Percentiles rank a stretch among this genome's conserved stretches.
Evolutionary conservation across 2,329 filamentous ascomycete species (phyloP).

Genomic region (Hymenoscyphus scutula): DNA sequence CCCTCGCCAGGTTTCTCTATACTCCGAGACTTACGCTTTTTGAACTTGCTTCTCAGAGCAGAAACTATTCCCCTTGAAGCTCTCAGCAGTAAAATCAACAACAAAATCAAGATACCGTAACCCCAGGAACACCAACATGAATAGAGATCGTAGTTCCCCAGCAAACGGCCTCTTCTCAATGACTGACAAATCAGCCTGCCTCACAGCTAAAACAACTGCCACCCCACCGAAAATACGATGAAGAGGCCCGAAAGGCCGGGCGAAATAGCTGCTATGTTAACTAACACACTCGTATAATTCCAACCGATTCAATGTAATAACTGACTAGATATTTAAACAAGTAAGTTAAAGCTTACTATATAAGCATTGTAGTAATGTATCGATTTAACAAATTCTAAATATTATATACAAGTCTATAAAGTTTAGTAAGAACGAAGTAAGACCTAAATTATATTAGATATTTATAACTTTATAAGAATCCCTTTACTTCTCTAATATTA

Average conservation of each 20-base stretch:
- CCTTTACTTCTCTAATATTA: constrained; percentile 16
- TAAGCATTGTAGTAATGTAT: constrained; percentile 31
- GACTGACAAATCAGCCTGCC: constrained; percentile 16
- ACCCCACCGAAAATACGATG: constrained; percentile 4
- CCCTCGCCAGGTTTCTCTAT: not conserved
- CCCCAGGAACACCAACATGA: constrained; percentile 1
- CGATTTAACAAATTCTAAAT: constrained; percentile 10
- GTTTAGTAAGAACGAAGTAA: constrained; percentile 37
- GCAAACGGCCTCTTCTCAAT: not conserved
- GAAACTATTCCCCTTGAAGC: not conserved
- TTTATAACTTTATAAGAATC: constrained; percentile 36
- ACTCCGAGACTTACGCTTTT: not conserved
- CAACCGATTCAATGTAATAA: constrained; percentile 7
- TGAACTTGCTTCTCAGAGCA: not conserved
- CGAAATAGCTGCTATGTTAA: constrained; percentile 16
- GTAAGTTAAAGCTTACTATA: constrained; percentile 37
- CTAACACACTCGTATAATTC: constrained; percentile 4
- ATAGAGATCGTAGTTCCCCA: not conserved
- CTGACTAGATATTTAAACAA: constrained; percentile 17
- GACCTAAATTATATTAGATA: constrained; percentile 35
- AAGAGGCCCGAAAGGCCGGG: constrained; percentile 11
- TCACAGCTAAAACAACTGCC: constrained; percentile 8
- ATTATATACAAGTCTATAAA: constrained; percentile 23
- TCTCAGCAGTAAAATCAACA: not conserved
- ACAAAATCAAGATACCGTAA: not conserved